A percentile compares a stretch with the other conserved stretches of the same genome.
phyloP scores from a whole-genome alignment of 2,329 filamentous ascomycete species.

The Berkeleyomyces basicola region DNA sequence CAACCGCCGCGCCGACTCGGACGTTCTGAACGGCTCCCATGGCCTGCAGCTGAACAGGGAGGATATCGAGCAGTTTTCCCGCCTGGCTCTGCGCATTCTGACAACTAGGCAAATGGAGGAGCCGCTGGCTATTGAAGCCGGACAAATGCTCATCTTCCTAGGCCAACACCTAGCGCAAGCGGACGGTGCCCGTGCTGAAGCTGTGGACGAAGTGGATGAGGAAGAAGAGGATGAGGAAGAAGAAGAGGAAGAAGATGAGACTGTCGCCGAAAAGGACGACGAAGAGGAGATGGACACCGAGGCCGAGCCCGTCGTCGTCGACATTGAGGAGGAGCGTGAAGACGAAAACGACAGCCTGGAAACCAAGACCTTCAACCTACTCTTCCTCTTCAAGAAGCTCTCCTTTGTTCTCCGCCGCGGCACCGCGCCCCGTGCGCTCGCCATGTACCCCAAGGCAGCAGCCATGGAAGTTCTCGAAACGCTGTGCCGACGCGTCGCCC shows the following conservation, averaged over 20 bases:
- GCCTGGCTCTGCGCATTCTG: slow-evolving; percentile 35
- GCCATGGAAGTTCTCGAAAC: slow-evolving; percentile 59
- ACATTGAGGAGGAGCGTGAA: slow-evolving; percentile 7
- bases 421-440: slow-evolving; percentile 42
- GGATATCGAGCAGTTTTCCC: slow-evolving; percentile 44
- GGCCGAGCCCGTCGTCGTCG: slow-evolving; percentile 23
- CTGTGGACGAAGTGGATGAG: slow-evolving; percentile 27
- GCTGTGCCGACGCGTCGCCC: slow-evolving; percentile 45
- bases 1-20: slow-evolving; percentile 18
- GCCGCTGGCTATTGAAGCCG: slow-evolving; percentile 58
- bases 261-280: slow-evolving; percentile 21
- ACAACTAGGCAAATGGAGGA: slow-evolving; percentile 49
- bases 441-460: slow-evolving; percentile 57
- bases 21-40: slow-evolving; percentile 51
- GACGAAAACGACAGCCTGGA: slow-evolving; percentile 9
- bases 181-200: slow-evolving; percentile 18
- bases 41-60: slow-evolving; percentile 51
- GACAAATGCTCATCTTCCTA: slow-evolving; percentile 71
- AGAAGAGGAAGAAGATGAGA: slow-evolving; percentile 22
- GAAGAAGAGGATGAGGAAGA: slow-evolving; percentile 23
- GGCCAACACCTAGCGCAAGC: slow-evolving; percentile 35
- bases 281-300: slow-evolving; percentile 21
- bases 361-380: slow-evolving; percentile 28
- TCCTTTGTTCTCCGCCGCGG: slow-evolving; percentile 67
- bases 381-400: slow-evolving; percentile 64